Base-by-base conservation (phyloP, 2,329 filamentous ascomycete species). In the Nannizzia gypsea region DNA sequence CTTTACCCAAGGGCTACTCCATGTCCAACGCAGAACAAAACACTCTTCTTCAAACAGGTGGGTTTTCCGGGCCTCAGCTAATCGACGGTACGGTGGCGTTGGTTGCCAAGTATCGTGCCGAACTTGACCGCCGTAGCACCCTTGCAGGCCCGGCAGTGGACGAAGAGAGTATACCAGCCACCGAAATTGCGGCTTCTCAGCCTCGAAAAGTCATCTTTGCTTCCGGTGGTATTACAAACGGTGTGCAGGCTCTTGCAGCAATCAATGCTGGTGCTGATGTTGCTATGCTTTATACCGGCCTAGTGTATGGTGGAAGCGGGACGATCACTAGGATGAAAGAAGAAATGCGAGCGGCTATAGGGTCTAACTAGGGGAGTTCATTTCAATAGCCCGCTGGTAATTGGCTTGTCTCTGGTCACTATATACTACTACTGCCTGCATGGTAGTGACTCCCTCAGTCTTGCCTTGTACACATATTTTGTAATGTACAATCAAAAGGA, bases 191-290 rank as follows among this genome's bases (percentile, higher is more conserved):
- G 31, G 65, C 66, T 57, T 63, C 66, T 13, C 24, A 17, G 20
- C 60, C 66, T n/a, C 69, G 67, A 52, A 96, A 96, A 75, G 85
- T 90, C 58, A 87, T 99, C 62, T 97, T 97, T 70, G 92, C 92
- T 0, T 93, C 90, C 0, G 93, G 93, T 0, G 93, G 93, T 17
- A 92, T 99, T 69, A 93, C 88, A 1, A 92, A 87, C 64, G 93
- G 93, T 3, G 81, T 87, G 64, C 87, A 97, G 74, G 95, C 90
- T 6, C 76, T 89, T 13, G 80, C 88, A 74, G 83, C 92, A 5
- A 78, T 97, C 56, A 88, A 95, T 65, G 90, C 91, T 0, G 93
- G 93, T 6, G 93, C 93, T 0, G 92, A 87, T 66, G 85, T 95
- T 13, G 90, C 90, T 1, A 93, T 95, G 84, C 80, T 96, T 58